Base-by-base conservation (phyloP, 1,284 basidiomycete genomes). In the Apiotrichum porosum region DNA sequence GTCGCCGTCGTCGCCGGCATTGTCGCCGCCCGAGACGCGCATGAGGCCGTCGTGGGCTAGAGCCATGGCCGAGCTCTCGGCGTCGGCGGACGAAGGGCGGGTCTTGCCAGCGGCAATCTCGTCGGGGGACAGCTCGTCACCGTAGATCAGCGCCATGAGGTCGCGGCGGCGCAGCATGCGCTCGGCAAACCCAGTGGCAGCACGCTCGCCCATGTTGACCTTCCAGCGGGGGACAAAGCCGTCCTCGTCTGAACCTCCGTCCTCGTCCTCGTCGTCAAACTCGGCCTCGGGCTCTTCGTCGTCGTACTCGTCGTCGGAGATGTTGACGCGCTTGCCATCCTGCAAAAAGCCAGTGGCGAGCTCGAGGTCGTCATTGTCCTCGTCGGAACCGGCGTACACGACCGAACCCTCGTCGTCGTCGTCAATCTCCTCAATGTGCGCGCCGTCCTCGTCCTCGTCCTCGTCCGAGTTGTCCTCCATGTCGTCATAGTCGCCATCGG, bases 71-170 rank as follows among this genome's bases (percentile, higher is more conserved):
- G 65, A 68, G 1, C 63, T 65, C 49, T 68, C 64, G 33, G 72
- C 71, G 37, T 72, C 64, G 6, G 70, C 62, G 14, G 65, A 64
- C 0, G 61, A 62, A 15, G 66, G 65, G 5, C 73, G 64, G 21
- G 67, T 63, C 40, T 61, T 62, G 6, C 81, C 81, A 1, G 73
- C 69, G 0, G 85, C 72, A 34, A 94, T 84, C 61, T 90, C 79
- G 49, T 82, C 79, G 0, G 90, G 84, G 1, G 85, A 81, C 10
- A 88, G 75, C 9, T 79, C 73, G 32, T 81, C 81, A 35, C 80
- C 78, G 70, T 97, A 97, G 46, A 97, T 89, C 47, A 95, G 79
- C 42, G 84, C 83, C 69, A 86, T 90, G 79, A 92, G 86, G 65
- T 95, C 83, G 59, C 80, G 82, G 49, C 77, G 75, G 15, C 76